These are phyloP conservation scores for Aspergillus sp. DNA, from an alignment of 2,329 filamentous ascomycete genomes.

Conservation along the genomic window DNA sequence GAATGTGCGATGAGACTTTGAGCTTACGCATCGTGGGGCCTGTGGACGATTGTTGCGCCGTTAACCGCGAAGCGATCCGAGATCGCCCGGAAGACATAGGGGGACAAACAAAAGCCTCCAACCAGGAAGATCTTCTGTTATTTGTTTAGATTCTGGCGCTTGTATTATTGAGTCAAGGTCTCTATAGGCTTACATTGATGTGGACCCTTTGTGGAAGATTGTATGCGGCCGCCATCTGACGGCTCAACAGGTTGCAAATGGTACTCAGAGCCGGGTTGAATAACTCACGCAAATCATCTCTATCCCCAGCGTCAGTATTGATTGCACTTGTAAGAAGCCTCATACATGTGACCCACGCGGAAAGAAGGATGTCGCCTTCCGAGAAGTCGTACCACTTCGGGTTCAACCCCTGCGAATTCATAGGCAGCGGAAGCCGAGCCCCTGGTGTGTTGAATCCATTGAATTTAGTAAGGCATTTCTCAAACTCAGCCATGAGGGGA, in stretches of 20 bases:
- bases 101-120: neutral
- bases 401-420: neutral
- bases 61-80: neutral
- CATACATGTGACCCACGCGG: neutral
- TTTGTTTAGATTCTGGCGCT: neutral
- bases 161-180: no score
- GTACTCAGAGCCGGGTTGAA: neutral
- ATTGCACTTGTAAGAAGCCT: neutral
- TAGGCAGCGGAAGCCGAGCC: neutral
- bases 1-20: neutral
- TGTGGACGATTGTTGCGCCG: neutral
- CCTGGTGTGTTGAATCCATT: no score
- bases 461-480: neutral
- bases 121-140: neutral
- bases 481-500: neutral
- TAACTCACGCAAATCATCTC: neutral
- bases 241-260: neutral
- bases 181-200: neutral
- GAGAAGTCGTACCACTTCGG: neutral
- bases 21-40: neutral
- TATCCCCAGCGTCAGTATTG: neutral
- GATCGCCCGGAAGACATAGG: neutral
- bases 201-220: neutral
- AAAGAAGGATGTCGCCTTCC: neutral
- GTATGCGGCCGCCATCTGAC: neutral